Conservation (phyloP, 1,284 basidiomycete genomes). For the Cryptococcus sp. region DNA sequence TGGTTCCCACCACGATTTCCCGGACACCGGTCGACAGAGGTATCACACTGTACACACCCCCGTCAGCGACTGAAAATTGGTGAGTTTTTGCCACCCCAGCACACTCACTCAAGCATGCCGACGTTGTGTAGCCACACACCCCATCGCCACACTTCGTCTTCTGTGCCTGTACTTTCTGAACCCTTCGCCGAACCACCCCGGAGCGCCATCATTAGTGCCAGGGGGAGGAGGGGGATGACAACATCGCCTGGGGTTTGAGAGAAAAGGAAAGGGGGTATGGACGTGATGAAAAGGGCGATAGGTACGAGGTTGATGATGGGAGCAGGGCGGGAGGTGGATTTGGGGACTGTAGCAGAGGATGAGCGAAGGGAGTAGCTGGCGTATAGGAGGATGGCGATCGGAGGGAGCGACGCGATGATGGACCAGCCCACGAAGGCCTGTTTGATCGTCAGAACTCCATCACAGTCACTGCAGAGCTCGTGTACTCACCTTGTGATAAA, state of each 20-base stretch:
- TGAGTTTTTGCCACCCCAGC: not conserved
- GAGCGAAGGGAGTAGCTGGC: conserved; percentile 6
- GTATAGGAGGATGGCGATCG: conserved; percentile 7
- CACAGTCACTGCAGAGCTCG: not conserved
- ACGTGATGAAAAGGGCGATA: conserved; percentile 1
- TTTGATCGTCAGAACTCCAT: not conserved
- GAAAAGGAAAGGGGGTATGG: conserved; percentile 5
- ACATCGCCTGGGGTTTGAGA: not conserved
- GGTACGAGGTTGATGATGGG: conserved; percentile 8
- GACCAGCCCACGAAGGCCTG: not conserved
- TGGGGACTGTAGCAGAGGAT: not conserved
- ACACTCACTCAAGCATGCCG: conserved; percentile 4
- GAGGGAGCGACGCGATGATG: conserved; percentile 1
- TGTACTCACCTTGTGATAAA: not conserved
- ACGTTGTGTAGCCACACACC: conserved; percentile 3
- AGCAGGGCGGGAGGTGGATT: not conserved
- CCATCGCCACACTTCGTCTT: conserved; percentile 7
- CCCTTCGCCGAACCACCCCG: conserved; percentile 6
- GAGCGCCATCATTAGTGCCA: conserved; percentile 10
- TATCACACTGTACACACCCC: not conserved
- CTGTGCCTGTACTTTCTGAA: not conserved
- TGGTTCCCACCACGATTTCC: not conserved
- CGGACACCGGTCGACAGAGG: too few relatives aligned
- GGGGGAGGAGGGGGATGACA: conserved; percentile 4
- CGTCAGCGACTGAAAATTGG: not conserved